These are phyloP conservation scores for Hyaloperonospora arabidopsidis DNA, from an alignment of 352 stramenopile genomes.

Conservation along the genomic window DNA sequence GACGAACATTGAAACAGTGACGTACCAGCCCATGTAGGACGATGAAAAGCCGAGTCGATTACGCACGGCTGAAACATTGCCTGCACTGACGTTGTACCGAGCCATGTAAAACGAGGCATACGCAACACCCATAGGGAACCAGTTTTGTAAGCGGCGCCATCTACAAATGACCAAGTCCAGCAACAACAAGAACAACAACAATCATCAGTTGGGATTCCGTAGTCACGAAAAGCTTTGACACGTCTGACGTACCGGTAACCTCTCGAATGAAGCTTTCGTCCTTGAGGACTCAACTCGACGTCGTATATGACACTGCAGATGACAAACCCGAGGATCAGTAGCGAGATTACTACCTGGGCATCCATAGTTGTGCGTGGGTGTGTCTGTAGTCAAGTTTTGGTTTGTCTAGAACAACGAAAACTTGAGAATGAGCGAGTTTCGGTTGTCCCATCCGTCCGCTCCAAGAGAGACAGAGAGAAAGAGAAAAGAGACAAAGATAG, in stretches of 20 bases:
- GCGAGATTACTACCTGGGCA: conserved; percentile 33
- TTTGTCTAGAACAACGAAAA: conserved; percentile 2
- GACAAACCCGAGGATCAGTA: conserved; percentile 52
- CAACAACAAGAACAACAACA: background rate
- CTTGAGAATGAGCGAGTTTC: conserved; percentile 18
- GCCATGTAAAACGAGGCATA: conserved; percentile 79
- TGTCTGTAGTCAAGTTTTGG: background rate
- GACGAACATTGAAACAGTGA: background rate
- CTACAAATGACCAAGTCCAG: conserved; percentile 7
- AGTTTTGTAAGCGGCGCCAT: conserved; percentile 65
- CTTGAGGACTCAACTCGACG: conserved; percentile 49
- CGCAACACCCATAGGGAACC: conserved; percentile 66
- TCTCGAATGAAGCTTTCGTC: conserved; percentile 45
- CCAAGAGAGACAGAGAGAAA: conserved; percentile 2
- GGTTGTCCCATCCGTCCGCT: no score
- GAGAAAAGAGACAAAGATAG: background rate
- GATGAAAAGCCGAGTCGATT: conserved; percentile 50
- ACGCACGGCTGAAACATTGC: conserved; percentile 54
- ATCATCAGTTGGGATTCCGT: no score
- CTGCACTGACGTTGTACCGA: conserved; percentile 61
- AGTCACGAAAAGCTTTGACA: background rate
- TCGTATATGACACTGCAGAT: conserved; percentile 49
- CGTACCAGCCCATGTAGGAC: conserved; percentile 67
- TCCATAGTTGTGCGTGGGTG: conserved; percentile 1
- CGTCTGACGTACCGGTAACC: conserved; percentile 33